Base-by-base conservation (phyloP, 1,284 basidiomycete genomes). In the Gymnopus androsaceus region DNA sequence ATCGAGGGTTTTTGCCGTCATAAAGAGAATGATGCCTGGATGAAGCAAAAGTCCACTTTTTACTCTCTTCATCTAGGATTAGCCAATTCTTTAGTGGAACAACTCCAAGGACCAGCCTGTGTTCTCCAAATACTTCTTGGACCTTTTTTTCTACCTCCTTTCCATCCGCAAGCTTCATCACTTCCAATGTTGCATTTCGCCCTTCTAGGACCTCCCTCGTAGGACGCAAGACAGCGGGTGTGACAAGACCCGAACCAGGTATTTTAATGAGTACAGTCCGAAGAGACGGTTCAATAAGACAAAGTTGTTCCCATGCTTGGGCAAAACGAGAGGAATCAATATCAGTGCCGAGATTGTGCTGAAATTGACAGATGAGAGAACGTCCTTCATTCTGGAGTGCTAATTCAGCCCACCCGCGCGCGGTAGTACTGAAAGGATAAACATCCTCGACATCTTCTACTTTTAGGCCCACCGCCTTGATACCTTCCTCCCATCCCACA, bases 21-120 rank as follows among this genome's bases (percentile, higher is more conserved):
- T 55, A 41, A 14, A 55, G 45, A 19, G 47, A n/a, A 25, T 55
- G 54, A 19, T 55, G 54, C 17, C 54, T 31, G 17, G 54, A 49
- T 3, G 36, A 31, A 25, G 38, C 54, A 9, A 48, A 42, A 34
- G 37, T 21, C 54, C 54, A 55, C 11, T 27, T 55, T 12, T 17
- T n/a, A 27, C 23, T 31, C 23, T 21, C 17, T 25, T 49, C 27
- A 25, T 49, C 36, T 23, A 15, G 44, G 45, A 55, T 19, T 8
- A 55, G 36, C 23, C 31, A 40, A 49, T 25, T 30, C n/a, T 31
- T 46, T 25, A 49, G 40, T 9, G 54, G 45, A 15, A 49, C 46
- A 14, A 40, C 17, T 17, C 54, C 54, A 6, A 55, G n/a, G n/a
- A 49, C 28, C 17, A 55, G 4, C 3, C 38, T 15, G 25, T 50